phyloP scores from a whole-genome alignment of 805 yeast genomes.

The Geotrichum ghanense region DNA sequence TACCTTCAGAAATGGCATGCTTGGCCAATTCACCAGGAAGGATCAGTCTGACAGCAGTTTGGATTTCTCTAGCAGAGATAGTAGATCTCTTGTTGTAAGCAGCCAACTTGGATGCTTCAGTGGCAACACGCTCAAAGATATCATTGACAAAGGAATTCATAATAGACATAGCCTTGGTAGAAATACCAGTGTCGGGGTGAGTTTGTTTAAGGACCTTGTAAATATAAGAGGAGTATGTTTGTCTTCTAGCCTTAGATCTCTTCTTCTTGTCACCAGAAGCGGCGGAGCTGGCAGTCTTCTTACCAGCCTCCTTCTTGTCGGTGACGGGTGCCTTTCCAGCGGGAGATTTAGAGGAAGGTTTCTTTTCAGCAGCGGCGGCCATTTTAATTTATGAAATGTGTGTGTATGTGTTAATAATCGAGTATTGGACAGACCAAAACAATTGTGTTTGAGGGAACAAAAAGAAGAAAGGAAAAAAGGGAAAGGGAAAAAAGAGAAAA shows the following conservation, averaged over 20 bases:
- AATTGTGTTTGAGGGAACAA: too few species aligned
- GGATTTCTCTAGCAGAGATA: slow-evolving; percentile 96
- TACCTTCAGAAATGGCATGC: slow-evolving; percentile 98
- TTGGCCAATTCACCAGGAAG: slow-evolving; percentile 98
- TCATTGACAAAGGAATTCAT: slow-evolving; percentile 98
- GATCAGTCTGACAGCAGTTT: slow-evolving; percentile 96
- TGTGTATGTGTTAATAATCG: neutral
- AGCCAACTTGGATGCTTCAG: slow-evolving; percentile 97
- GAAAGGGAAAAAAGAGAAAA: slow-evolving; percentile 17
- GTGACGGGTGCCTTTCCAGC: slow-evolving; percentile 93
- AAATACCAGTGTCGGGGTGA: slow-evolving; percentile 99
- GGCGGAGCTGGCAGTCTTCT: slow-evolving; percentile 62
- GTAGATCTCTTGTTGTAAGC: slow-evolving; percentile 98
- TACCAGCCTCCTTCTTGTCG: slow-evolving; percentile 83
- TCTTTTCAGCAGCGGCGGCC: slow-evolving; percentile 49
- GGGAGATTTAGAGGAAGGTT: slow-evolving; percentile 43
- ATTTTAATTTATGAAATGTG: slow-evolving; percentile 17
- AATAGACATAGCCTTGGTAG: slow-evolving; percentile 97
- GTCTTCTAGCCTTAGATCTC: slow-evolving; percentile 94
- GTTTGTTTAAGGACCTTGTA: slow-evolving; percentile 98
- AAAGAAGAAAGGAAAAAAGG: slow-evolving; percentile 5
- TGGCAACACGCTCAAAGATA: slow-evolving; percentile 94
- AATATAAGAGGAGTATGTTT: slow-evolving; percentile 94
- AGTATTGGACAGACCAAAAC: too few species aligned
- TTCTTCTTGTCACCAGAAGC: slow-evolving; percentile 71